Conservation (phyloP, 495 filamentous ascomycete genomes). For the Astrothelium subdiscretum region DNA sequence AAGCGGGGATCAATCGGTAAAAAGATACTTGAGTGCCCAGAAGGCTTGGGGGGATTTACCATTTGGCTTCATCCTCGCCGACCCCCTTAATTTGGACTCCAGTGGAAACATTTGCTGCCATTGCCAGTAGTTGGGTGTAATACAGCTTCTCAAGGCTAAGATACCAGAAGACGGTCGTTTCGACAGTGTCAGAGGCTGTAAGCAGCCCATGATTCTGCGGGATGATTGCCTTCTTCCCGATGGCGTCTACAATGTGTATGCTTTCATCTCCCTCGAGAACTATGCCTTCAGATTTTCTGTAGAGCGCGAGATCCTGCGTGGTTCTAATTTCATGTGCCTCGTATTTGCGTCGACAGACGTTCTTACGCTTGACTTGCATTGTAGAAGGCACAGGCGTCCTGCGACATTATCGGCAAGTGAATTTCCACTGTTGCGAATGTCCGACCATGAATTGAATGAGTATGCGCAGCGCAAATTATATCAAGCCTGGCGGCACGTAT, state of each 20-base stretch:
- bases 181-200: neutral
- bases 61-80: too few relatives aligned
- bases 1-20: too few relatives aligned
- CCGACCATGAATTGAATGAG: neutral
- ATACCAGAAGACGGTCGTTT: conserved; percentile 1
- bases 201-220: conserved; percentile 4
- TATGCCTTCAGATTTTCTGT: neutral
- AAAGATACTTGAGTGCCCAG: too few relatives aligned
- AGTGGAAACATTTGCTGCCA: neutral
- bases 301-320: neutral
- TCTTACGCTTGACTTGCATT: neutral
- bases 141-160: conserved; percentile 5
- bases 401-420: neutral
- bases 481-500: neutral
- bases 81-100: neutral
- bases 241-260: neutral
- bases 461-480: neutral
- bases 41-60: too few relatives aligned
- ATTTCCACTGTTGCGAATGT: neutral
- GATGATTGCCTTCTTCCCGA: conserved; percentile 1
- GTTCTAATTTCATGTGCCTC: neutral
- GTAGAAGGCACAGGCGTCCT: neutral
- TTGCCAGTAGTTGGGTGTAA: neutral
- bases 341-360: neutral
- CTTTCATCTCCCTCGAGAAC: conserved; percentile 2